Base-by-base conservation (phyloP, 2,329 filamentous ascomycete genomes). In the Didymosphaeria variabile region DNA sequence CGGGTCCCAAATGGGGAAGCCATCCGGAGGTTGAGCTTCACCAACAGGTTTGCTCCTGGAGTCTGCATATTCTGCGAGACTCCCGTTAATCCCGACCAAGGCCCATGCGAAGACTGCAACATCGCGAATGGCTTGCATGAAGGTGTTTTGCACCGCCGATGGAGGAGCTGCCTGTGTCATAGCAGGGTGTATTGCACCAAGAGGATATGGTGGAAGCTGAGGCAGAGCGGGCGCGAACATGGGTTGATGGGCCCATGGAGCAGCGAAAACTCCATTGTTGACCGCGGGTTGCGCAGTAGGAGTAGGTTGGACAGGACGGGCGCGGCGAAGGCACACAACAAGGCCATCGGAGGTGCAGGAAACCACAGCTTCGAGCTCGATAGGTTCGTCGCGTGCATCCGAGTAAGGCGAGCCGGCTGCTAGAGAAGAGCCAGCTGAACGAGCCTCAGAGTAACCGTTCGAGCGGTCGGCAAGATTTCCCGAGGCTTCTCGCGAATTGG, bases 91-190 rank as follows among this genome's bases (percentile, higher is more conserved):
- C 23, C 91, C 91, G 26, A 89, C 87, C 12, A 94, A 79, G 1
- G 89, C 90, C 92, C 92, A 96, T 10, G 92, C 92, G 74, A 96
- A 95, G n/a, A 95, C 90, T 1, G 91, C 92, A 51, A 94, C 90
- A 57, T 95, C 92, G 59, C 91, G 88, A 66, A 96, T 96, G 2
- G 90, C 90, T 57, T 86, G 84, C 90, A 95, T 92, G 69, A 95
- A 87, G 57, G 88, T 85, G 29, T 87, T 84, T 50, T 78, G 74
- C 55, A 71, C 63, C 45, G 72, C 64, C 44, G 71, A 32, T 19
- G 85, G 81, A 40, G 87, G 87, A 13, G 63, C 67, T 26, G 67
- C n/a, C 85, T 85, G 64, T 83, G 77, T 70, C 69, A 82, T 83
- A 19, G 71, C 64, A 62, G 77, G 75, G 60, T 77, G 73, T 54